Evolutionary conservation across 1,284 basidiomycete genomes (phyloP), one percentile per base, ranked within the genome.

Genomic region (Megacollybia platyphylla): DNA sequence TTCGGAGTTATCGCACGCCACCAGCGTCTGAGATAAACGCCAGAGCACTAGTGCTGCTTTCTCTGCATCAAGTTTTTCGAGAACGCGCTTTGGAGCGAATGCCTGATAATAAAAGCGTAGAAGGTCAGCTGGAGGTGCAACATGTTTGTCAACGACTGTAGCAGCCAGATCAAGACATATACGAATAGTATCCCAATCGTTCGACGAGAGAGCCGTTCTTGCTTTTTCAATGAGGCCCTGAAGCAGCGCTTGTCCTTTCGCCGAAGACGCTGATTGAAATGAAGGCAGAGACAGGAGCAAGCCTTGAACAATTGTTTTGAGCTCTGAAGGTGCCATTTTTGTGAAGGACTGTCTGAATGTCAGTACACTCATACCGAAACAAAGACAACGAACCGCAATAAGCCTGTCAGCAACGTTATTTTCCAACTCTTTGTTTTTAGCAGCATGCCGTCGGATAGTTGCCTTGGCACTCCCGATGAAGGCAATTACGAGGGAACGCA

Each of bases 381-480:
- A 36, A 36, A 42, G 37, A 26, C 24, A 20, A 53, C 61, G 31
- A 46, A 82, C 79, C 60, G 60, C 59, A 42, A 72, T 52, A 26
- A 83, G 55, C 30, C 68, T 68, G 1, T 63, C 53, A 26, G 75
- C 60, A 0, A 81, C 57, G 8, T 67, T 54, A 1, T 63, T 58
- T 51, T 80, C 78, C 1, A 67, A 67, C 24, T 63, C 59, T 42
- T 60, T 67, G 5, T 60, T 67, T n/a, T 63, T 59, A 36, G 59
- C 56, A 4, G 68, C 66, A 50, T 73, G 61, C 34, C 65, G 63
- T 48, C 62, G 5, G 68, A 6, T 35, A 61, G 60, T 15, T 58
- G 58, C 48, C 67, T 74, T 73, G 45, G 76, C 71, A 39, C 61
- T 66, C 13, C 64, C 63, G 41, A 83, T 57, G 57, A 81, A 83